Evolutionary conservation across 306 rosid species (phyloP).

Genomic region (Crotalaria pallida): DNA sequence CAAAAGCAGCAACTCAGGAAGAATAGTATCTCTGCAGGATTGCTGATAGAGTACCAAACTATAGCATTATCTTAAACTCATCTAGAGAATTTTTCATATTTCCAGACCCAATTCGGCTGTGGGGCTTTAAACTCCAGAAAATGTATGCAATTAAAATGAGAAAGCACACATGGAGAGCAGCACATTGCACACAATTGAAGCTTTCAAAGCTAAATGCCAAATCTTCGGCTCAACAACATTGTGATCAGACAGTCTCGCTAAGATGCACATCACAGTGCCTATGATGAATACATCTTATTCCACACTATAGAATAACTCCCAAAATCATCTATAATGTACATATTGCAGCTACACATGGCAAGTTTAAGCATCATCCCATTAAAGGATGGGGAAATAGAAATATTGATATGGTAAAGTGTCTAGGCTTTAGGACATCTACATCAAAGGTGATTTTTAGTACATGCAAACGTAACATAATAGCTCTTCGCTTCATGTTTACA

Average conservation of each 20-base stretch:
- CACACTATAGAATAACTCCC: conserved; percentile 10
- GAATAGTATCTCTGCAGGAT: conserved; percentile 89
- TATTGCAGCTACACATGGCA: conserved; percentile 31
- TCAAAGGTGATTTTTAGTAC: neutral
- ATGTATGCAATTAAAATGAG: conserved; percentile 43
- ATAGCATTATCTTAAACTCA: conserved; percentile 60
- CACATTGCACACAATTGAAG: conserved; percentile 56
- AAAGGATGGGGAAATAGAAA: neutral
- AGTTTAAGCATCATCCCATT: conserved; percentile 22
- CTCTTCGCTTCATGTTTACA: neutral
- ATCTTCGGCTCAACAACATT: conserved; percentile 59
- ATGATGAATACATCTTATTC: conserved; percentile 34
- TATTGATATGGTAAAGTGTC: neutral
- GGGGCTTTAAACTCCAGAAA: conserved; percentile 69
- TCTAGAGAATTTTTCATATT: conserved; percentile 69
- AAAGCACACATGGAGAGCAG: conserved; percentile 49
- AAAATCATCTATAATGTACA: conserved; percentile 28
- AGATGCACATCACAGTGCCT: conserved; percentile 47
- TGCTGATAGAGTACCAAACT: conserved; percentile 89
- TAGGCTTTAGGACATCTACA: conserved; percentile 1
- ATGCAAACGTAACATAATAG: neutral
- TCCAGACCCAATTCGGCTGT: conserved; percentile 75
- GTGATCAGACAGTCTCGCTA: conserved; percentile 49
- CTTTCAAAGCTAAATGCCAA: conserved; percentile 48
- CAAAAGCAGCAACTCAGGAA: conserved; percentile 97